phyloP scores from a whole-genome alignment of 2,329 filamentous ascomycete genomes.

The Knoxdaviesia capensis region DNA sequence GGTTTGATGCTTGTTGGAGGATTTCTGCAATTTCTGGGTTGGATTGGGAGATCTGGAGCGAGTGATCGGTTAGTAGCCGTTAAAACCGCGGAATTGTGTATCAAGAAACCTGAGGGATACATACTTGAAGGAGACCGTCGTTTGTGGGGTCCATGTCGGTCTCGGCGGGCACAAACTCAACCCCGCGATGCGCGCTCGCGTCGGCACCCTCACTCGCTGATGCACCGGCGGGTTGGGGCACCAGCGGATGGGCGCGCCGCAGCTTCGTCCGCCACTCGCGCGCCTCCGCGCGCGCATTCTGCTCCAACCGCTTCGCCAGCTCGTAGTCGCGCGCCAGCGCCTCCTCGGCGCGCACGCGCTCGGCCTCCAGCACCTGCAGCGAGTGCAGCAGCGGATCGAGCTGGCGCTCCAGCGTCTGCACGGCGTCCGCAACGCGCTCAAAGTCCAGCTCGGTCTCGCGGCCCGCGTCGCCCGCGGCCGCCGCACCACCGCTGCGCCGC shows the following conservation, averaged over 20 bases:
- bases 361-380: constrained; percentile 36
- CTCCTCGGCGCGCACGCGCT: constrained; percentile 34
- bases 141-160: too few species aligned
- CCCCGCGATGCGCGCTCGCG: too few species aligned
- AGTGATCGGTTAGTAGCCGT: too few species aligned
- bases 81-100: too few species aligned
- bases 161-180: too few species aligned
- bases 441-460: constrained; percentile 43
- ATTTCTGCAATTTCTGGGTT: too few species aligned
- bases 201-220: too few species aligned
- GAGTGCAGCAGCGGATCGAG: constrained; percentile 43
- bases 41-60: too few species aligned
- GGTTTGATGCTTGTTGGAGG: constrained; percentile 23
- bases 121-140: too few species aligned
- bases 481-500: constrained; percentile 4
- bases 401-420: constrained; percentile 31
- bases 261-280: constrained; percentile 26
- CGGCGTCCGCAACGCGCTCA: constrained; percentile 42
- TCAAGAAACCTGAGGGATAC: too few species aligned
- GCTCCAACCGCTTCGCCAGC: constrained; percentile 26
- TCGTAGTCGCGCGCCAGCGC: constrained; percentile 35
- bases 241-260: constrained; percentile 16
- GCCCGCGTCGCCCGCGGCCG: constrained; percentile 16
- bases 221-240: background rate
- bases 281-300: constrained; percentile 33